Evolutionary conservation across 768 basidiomycete genomes (phyloP), one percentile per base, ranked within the genome.

Genomic region (Amanita thiersii): DNA sequence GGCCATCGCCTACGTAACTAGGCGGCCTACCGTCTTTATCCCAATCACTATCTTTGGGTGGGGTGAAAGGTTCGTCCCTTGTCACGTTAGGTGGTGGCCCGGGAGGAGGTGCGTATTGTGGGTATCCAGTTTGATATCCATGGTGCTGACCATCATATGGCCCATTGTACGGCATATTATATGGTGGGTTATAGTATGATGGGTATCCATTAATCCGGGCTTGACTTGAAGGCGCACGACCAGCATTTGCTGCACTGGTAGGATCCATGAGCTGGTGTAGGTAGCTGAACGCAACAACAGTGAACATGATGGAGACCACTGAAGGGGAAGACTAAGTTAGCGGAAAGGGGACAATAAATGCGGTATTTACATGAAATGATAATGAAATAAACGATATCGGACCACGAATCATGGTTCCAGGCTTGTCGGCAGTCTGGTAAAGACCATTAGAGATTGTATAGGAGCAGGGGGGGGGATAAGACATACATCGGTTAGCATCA

Each of bases 261-360:
- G 88, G 87, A 56, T 88, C 81, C 24, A 79, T 70, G 1, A 78
- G 54, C 60, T 92, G 88, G 17, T 81, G 79, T 53, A 83, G 79
- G 65, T 80, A 92, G 10, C 71, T 67, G 55, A 82, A 83, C 2
- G 79, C 74, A 50, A 86, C 51, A 36, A 69, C 48, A n/a, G 74
- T 70, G 68, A 88, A 86, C 45, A 89, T 55, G 28, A 65, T 49
- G 32, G 71, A 67, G 35, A 84, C 51, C 35, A 77, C 80, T 85
- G 50, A 26, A 39, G 20, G 33, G 26, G n/a, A n/a, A 33, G 28
- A 24, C 28, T 33, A 25, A 42, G 30, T 25, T 37, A 41, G 34
- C 39, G 39, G 32, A 24, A 14, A 7, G 25, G 12, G 33, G n/a
- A 45, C 11, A 29, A 19, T 6, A 18, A 18, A 39, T 3, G 29